Conservation (phyloP, 73 alveolate genomes). For the Blepharisma stoltei region DNA sequence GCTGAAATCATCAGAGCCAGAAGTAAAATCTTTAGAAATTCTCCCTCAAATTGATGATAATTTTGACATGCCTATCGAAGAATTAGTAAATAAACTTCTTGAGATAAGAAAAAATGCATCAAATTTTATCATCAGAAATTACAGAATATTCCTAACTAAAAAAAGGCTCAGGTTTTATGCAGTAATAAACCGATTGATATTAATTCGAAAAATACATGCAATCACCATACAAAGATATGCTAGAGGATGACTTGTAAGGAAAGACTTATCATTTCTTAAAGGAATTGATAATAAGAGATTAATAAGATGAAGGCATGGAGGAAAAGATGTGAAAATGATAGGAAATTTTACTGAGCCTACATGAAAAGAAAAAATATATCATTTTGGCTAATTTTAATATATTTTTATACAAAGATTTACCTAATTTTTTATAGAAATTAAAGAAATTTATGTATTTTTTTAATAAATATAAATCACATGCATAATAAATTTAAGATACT, state of each 20-base stretch:
- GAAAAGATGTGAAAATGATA: not conserved
- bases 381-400: too few relatives aligned
- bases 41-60: not conserved
- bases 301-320: constrained; percentile 13
- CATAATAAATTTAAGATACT: not conserved
- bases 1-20: too few relatives aligned
- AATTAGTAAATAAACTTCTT: not conserved
- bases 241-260: not conserved
- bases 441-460: too few relatives aligned
- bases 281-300: not conserved
- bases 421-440: too few relatives aligned
- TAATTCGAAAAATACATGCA: not conserved
- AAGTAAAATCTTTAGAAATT: too few relatives aligned
- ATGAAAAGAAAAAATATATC: not conserved
- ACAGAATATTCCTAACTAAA: not conserved
- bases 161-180: not conserved
- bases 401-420: too few relatives aligned
- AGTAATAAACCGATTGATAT: not conserved
- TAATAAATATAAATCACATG: too few relatives aligned
- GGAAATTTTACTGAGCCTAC: constrained; percentile 22
- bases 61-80: not conserved
- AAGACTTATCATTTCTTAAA: not conserved
- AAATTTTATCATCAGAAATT: not conserved
- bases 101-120: not conserved
- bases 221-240: not conserved